phyloP scores from a whole-genome alignment of 257 asterid genomes.

The Capsicum chinense region DNA sequence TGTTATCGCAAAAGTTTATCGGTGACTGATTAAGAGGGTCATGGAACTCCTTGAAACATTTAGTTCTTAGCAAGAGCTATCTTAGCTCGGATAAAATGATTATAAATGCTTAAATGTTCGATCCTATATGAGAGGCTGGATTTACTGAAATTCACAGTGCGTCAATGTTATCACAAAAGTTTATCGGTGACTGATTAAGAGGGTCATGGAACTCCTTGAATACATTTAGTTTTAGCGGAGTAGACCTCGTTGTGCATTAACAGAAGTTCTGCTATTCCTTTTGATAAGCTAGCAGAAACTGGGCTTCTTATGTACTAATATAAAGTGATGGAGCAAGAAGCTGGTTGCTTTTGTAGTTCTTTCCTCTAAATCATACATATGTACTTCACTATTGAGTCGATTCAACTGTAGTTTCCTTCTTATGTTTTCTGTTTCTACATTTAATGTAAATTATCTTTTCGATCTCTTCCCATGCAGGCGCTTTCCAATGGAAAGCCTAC shows the following conservation, averaged over 20 bases:
- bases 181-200: background rate
- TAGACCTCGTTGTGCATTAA: background rate
- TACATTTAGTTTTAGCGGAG: background rate
- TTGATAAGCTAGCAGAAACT: background rate
- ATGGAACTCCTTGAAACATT: too few species aligned
- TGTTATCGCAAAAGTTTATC: too few species aligned
- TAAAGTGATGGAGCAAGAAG: background rate
- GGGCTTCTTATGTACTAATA: background rate
- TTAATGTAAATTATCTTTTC: background rate
- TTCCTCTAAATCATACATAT: background rate
- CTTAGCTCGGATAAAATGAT: background rate
- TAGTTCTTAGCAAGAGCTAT: background rate
- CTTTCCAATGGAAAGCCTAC: slow-evolving; percentile 95
- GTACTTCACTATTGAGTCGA: background rate
- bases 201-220: background rate
- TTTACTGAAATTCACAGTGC: background rate
- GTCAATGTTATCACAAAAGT: background rate
- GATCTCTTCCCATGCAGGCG: slow-evolving; percentile 52
- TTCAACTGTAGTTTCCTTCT: background rate
- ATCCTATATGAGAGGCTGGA: slow-evolving; percentile 3
- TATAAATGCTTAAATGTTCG: background rate
- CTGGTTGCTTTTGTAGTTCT: background rate
- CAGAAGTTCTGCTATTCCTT: background rate
- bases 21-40: too few species aligned
- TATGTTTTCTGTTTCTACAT: background rate